Evolutionary conservation across 768 basidiomycete species (phyloP).

Genomic region (Rubroboletus pulcherrimus): DNA sequence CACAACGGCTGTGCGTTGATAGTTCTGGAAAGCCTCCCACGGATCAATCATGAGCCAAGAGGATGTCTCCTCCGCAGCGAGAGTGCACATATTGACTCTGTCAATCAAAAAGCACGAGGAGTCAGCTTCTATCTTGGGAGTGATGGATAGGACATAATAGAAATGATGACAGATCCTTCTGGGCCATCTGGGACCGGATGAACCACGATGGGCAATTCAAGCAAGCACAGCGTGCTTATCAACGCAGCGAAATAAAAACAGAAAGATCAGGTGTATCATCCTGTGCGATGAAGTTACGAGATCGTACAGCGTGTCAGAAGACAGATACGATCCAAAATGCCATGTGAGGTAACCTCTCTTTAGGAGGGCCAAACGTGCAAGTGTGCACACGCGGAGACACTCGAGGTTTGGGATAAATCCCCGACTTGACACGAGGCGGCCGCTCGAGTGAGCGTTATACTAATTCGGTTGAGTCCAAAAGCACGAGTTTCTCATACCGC

Average conservation of each 20-base stretch:
- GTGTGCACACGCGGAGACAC: not conserved
- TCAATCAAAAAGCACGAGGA: slow-evolving; percentile 20
- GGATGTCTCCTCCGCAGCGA: slow-evolving; percentile 86
- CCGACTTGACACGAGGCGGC: slow-evolving; percentile 18
- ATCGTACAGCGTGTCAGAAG: slow-evolving; percentile 9
- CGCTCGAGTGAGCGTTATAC: slow-evolving; percentile 7
- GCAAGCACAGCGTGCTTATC: slow-evolving; percentile 10
- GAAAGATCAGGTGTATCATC: slow-evolving; percentile 12
- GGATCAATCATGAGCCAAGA: slow-evolving; percentile 97
- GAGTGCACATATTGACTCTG: slow-evolving; percentile 83
- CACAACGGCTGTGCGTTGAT: slow-evolving; percentile 95
- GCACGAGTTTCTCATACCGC: slow-evolving; percentile 3
- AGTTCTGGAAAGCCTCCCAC: slow-evolving; percentile 95
- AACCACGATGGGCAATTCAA: slow-evolving; percentile 7
- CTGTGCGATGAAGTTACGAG: slow-evolving; percentile 5
- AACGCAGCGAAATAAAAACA: slow-evolving; percentile 8
- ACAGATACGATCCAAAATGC: slow-evolving; percentile 9
- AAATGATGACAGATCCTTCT: slow-evolving; percentile 7
- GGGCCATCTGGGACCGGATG: slow-evolving; percentile 3
- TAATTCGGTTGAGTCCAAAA: slow-evolving; percentile 5
- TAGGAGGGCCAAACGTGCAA: slow-evolving; percentile 1
- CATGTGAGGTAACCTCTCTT: slow-evolving; percentile 12
- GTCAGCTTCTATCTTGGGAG: slow-evolving; percentile 20
- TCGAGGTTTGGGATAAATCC: not conserved
- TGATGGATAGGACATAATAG: not conserved